Conservation (phyloP, 108 stramenopile species). For the Fistulifera solaris region DNA sequence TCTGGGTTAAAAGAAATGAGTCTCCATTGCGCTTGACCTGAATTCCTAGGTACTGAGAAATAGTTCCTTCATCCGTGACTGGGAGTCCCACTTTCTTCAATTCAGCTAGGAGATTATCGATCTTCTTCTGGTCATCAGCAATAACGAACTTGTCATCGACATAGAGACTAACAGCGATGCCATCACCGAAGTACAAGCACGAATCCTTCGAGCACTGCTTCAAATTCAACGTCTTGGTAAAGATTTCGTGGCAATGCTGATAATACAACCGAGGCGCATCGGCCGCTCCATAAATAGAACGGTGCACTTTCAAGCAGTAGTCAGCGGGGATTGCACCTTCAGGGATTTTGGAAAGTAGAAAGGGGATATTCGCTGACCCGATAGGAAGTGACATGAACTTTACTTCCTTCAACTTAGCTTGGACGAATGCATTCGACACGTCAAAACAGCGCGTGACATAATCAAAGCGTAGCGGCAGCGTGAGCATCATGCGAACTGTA, state of each 20-base stretch:
- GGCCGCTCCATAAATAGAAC: slow-evolving; percentile 5
- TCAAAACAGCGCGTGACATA: background rate
- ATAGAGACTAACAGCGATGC: slow-evolving; percentile 21
- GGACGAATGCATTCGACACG: slow-evolving; percentile 2
- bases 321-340: background rate
- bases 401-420: background rate
- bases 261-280: slow-evolving; percentile 23
- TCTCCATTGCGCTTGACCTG: slow-evolving; percentile 6
- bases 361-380: background rate
- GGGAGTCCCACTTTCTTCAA: slow-evolving; percentile 2
- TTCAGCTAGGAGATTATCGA: background rate
- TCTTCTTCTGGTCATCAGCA: background rate
- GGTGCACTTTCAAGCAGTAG: background rate
- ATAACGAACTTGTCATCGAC: slow-evolving; percentile 23
- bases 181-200: slow-evolving; percentile 26
- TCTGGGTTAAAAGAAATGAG: slow-evolving; percentile 20
- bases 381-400: background rate
- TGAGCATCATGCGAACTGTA: slow-evolving; percentile 9
- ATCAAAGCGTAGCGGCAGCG: background rate
- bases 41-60: slow-evolving; percentile 22
- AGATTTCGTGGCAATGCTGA: slow-evolving; percentile 6
- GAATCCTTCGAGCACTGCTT: slow-evolving; percentile 19
- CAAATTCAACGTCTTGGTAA: slow-evolving; percentile 7
- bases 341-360: no score
- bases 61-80: slow-evolving; percentile 20